These are phyloP conservation scores for Fagopyrum homotropicum DNA, from an alignment of 148 eudicot species.

Conservation along the genomic window DNA sequence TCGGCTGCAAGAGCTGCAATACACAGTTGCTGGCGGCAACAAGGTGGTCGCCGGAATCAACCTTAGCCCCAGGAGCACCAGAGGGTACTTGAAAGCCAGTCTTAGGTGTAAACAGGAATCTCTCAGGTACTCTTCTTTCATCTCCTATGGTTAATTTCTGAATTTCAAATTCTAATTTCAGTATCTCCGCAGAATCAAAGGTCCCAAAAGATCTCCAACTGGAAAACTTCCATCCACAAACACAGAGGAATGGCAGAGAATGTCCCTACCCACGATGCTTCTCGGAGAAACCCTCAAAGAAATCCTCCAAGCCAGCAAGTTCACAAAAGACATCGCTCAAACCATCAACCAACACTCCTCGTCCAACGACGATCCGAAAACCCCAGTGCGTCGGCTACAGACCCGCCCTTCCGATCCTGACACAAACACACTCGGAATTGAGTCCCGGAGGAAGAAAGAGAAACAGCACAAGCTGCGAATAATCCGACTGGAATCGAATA, in stretches of 20 bases:
- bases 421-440: conserved; percentile 32
- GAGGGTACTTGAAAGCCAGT: conserved; percentile 52
- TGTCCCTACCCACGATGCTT: conserved; percentile 89
- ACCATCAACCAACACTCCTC: conserved; percentile 22
- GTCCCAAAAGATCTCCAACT: conserved; percentile 53
- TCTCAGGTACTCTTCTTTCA: conserved; percentile 30
- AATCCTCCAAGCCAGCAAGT: conserved; percentile 60
- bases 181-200: background rate
- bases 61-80: conserved; percentile 63
- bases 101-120: conserved; percentile 83
- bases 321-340: conserved; percentile 46
- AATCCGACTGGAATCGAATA: conserved; percentile 27
- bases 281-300: conserved; percentile 81
- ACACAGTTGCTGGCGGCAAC: conserved; percentile 69
- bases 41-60: conserved; percentile 55
- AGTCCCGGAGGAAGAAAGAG: conserved; percentile 61
- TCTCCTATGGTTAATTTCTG: background rate
- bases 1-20: conserved; percentile 83
- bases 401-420: conserved; percentile 17
- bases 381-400: conserved; percentile 45
- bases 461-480: conserved; percentile 45
- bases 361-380: conserved; percentile 59
- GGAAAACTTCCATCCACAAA: conserved; percentile 52
- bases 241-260: conserved; percentile 73
- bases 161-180: background rate